phyloP scores from a whole-genome alignment of 441 rosid species.

The Omphalea diandra region DNA sequence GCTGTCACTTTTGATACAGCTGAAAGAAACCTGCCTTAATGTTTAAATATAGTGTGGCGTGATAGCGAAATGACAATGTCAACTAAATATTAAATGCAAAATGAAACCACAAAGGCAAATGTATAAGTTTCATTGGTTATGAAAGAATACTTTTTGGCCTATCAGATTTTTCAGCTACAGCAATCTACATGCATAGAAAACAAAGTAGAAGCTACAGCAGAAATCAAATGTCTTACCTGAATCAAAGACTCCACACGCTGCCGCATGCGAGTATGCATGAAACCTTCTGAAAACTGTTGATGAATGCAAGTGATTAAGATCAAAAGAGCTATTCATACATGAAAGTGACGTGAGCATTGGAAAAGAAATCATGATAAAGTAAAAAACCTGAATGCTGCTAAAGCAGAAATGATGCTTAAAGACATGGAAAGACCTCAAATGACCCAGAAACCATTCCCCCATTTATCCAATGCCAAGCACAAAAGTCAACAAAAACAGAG shows the following conservation, averaged over 20 bases:
- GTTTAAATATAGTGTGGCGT: not conserved
- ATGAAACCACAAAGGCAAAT: not conserved
- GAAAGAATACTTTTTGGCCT: not conserved
- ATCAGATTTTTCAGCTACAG: too few relatives aligned
- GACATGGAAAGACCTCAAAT: not conserved
- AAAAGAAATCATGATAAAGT: too few relatives aligned
- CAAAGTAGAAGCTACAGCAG: not conserved
- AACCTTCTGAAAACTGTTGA: slow-evolving; percentile 78
- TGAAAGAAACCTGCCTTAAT: not conserved
- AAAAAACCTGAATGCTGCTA: not conserved
- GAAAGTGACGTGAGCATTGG: too few relatives aligned
- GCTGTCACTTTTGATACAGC: not conserved
- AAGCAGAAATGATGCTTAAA: not conserved
- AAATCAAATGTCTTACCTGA: slow-evolving; percentile 48
- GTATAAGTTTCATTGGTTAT: not conserved
- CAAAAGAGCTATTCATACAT: not conserved
- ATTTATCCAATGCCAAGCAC: not conserved
- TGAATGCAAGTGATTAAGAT: slow-evolving; percentile 18
- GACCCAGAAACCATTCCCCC: not conserved
- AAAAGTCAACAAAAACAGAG: not conserved
- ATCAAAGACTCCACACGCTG: slow-evolving; percentile 89
- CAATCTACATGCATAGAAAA: not conserved
- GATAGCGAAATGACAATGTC: not conserved
- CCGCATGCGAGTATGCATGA: slow-evolving; percentile 97
- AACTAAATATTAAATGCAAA: not conserved